phyloP scores from a whole-genome alignment of 176 grass and related monocot genomes.

The Microstegium vimineum region DNA sequence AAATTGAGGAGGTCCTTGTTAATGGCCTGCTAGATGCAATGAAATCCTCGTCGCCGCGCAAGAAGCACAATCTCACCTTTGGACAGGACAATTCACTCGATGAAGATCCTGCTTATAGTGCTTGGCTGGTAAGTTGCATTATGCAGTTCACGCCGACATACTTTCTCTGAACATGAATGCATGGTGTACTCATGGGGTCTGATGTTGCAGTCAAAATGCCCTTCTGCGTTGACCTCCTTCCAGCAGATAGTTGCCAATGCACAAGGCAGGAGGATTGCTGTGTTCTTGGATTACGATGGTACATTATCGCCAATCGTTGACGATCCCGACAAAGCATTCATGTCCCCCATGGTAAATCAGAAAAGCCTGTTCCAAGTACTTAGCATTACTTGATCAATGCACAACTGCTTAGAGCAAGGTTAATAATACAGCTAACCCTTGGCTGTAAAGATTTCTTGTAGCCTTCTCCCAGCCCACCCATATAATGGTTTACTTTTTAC shows the following conservation, averaged over 20 bases:
- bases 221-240: constrained; percentile 77
- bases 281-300: constrained; percentile 88
- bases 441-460: too few relatives aligned
- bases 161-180: constrained; percentile 16
- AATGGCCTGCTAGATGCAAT: constrained; percentile 79
- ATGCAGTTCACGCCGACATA: not conserved
- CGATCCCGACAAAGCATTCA: constrained; percentile 75
- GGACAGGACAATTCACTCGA: constrained; percentile 24
- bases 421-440: too few relatives aligned
- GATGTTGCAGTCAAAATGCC: constrained; percentile 53
- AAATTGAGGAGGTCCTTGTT: constrained; percentile 63
- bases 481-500: too few relatives aligned
- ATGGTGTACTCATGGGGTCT: constrained; percentile 6
- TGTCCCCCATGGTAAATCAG: constrained; percentile 65
- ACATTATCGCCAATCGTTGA: constrained; percentile 84
- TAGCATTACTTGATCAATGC: constrained; percentile 3
- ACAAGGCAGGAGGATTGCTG: constrained; percentile 63
- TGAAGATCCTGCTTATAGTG: constrained; percentile 41
- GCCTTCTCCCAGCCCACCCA: too few relatives aligned
- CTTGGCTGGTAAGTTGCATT: constrained; percentile 50
- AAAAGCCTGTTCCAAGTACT: not conserved
- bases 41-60: constrained; percentile 84
- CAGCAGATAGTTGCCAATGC: constrained; percentile 54
- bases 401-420: too few relatives aligned
- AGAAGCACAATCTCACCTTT: constrained; percentile 52